Evolutionary conservation across 306 rosid species (phyloP).

Genomic region (Corylus avellana): DNA sequence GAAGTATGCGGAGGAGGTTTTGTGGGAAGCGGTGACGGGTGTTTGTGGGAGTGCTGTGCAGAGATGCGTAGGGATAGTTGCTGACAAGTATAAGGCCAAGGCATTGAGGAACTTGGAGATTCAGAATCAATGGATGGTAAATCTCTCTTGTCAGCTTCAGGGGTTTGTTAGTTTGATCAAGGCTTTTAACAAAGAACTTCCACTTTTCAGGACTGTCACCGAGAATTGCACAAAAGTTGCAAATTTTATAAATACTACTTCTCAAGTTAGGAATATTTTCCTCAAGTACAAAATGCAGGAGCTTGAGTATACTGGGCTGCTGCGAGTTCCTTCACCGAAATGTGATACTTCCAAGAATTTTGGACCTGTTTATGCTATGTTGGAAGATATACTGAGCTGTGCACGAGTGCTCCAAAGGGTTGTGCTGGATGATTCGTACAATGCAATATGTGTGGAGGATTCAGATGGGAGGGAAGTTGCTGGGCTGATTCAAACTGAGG

Average conservation of each 20-base stretch:
- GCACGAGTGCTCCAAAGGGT: constrained; percentile 75
- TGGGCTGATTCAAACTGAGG: constrained; percentile 65
- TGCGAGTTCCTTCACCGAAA: constrained; percentile 70
- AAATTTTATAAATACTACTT: constrained; percentile 53
- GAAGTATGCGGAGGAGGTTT: constrained; percentile 84
- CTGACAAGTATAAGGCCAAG: constrained; percentile 87
- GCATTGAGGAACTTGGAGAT: constrained; percentile 90
- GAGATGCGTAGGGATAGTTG: constrained; percentile 85
- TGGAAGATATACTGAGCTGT: constrained; percentile 77
- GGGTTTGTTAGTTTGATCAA: constrained; percentile 83
- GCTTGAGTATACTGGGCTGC: constrained; percentile 59
- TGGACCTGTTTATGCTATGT: constrained; percentile 63
- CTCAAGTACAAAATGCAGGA: constrained; percentile 72
- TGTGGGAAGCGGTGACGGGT: constrained; percentile 65
- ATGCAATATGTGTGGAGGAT: constrained; percentile 64
- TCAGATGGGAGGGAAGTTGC: constrained; percentile 65
- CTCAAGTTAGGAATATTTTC: constrained; percentile 60
- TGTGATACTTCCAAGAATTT: constrained; percentile 66
- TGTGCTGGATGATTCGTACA: constrained; percentile 67
- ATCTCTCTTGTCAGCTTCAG: constrained; percentile 92
- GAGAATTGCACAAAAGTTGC: constrained; percentile 80
- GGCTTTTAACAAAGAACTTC: constrained; percentile 80
- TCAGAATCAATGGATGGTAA: constrained; percentile 97
- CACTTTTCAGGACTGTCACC: constrained; percentile 66
- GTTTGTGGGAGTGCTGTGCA: constrained; percentile 62